Evolutionary conservation across 345 rosid species (phyloP), one percentile per base, ranked within the genome.

Genomic region (Populus alba): DNA sequence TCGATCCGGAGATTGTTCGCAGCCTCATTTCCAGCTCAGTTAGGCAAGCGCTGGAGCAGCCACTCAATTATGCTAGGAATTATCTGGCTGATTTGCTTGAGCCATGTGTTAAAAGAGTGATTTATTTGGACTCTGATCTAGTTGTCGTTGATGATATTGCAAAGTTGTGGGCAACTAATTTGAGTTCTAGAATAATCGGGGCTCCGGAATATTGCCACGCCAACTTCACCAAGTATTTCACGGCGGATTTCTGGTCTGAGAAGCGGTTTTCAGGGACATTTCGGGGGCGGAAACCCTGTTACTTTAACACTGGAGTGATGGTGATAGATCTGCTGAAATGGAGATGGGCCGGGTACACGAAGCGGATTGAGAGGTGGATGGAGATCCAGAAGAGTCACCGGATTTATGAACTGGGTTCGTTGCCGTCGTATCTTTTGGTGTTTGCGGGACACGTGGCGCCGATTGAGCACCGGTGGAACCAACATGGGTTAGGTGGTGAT

Each of bases 201-300:
- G 98, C 98, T 5, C 98, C 98, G 2, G 98, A 95, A 61, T 95
- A 95, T 78, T 92, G 99, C 80, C 99, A 93, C 86, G 97, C 99
- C 3, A 93, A 95, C 86, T 95, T 95, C 87, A 84, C 91, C 1
- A 95, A 93, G 74, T 95, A 95, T 81, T 95, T 95, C 87, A 95
- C 97, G 5, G 37, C 84, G 71, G 53, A 80, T 3, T 95, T 95
- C 87, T 95, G 99, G 99, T 83, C 89, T 0, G 86, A 89, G 55
- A 72, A 74, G 67, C 75, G 89, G 66, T 86, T 84, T 23, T 79
- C 92, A 35, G 83, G 80, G 12, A 86, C 93, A 0, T 93, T 95
- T 81, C 7, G 11, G 1, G 94, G 94, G 29, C 83, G 96, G 68
- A 87, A 70, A 20, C 92, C 95, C 29, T 93, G 98, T 47, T 95